Percentiles rank a stretch among this genome's conserved stretches.
phyloP scores from a whole-genome alignment of 2,329 filamentous ascomycete species.

The Sarocladiaceae sp. region DNA sequence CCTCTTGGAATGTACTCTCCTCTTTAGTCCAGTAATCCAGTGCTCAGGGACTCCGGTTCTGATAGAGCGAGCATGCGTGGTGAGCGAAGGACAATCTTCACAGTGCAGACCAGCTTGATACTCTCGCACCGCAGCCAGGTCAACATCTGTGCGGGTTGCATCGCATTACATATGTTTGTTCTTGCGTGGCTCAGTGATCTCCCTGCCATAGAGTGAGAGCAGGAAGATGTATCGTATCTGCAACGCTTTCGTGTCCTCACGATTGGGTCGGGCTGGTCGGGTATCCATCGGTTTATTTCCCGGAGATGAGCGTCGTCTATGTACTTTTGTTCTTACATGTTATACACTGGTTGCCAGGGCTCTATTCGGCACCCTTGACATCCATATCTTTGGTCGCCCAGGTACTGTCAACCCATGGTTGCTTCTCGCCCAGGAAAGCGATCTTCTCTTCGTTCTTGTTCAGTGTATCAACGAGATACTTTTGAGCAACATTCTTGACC shows the following conservation, averaged over 20 bases:
- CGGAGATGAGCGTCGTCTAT: constrained; percentile 8
- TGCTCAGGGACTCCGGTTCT: constrained; percentile 52
- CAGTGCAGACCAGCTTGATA: constrained; percentile 20
- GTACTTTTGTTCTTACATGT: constrained; percentile 6
- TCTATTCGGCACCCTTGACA: constrained; percentile 37
- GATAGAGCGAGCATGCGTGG: constrained; percentile 47
- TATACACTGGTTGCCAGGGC: constrained; percentile 3
- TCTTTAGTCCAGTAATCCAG: constrained; percentile 59
- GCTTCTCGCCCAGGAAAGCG: constrained; percentile 77
- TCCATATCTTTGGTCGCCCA: constrained; percentile 79
- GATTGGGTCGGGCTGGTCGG: not conserved
- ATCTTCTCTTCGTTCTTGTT: constrained; percentile 54
- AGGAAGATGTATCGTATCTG: constrained; percentile 60
- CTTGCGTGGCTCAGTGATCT: constrained; percentile 58
- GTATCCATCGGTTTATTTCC: constrained; percentile 2
- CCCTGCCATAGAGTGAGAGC: constrained; percentile 43
- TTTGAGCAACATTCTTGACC: constrained; percentile 73
- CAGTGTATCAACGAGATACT: constrained; percentile 67
- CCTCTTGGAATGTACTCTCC: constrained; percentile 54
- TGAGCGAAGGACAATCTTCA: constrained; percentile 5
- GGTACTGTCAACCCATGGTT: constrained; percentile 64
- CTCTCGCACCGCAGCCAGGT: constrained; percentile 22
- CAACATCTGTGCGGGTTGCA: not conserved
- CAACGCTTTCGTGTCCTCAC: constrained; percentile 37
- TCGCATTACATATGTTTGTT: constrained; percentile 30